Evolutionary conservation across 1,284 basidiomycete species (phyloP), one percentile per base, ranked within the genome.

Genomic region (Boletellus dicymbophilus): DNA sequence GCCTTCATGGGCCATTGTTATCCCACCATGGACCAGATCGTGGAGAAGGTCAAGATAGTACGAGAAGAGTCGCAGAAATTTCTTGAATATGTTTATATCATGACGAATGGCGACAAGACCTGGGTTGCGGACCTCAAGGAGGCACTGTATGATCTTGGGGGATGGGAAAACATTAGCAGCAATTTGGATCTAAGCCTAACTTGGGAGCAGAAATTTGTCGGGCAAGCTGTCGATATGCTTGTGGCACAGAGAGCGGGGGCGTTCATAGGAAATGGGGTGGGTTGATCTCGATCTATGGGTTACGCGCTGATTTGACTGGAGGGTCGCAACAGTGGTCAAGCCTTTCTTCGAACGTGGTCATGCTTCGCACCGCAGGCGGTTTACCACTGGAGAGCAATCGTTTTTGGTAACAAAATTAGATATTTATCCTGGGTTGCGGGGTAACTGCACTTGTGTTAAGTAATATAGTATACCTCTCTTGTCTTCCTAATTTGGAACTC

Each of bases 281-380:
- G 56, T 37, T 9, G 18, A 36, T 13, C 15, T 15, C 5, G 11
- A 1, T 28, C 33, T 23, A 20, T 28, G 23, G 2, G 23, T 28
- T 11, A 3, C 20, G 11, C 33, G 7, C 20, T 7, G 15, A 38
- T 39, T 31, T 54, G 43, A 51, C 46, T 18, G 8, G 10, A 43
- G 36, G 10, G 18, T 46, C 20, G 8, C 34, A 42, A 16, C 49
- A 81, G 79, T 83, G 80, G 60, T 83, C 81, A 23, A 80, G 77
- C 49, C 54, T 83, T 55, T 78, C 78, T 13, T 74, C 76, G 8
- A 81, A 80, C 47, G 64, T 78, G 3, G 72, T 75, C 12, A 76
- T 80, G 73, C 63, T 82, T 42, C 72, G 81, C 18, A 74, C 71
- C 60, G 47, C 18, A 21, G 46, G 52, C 10, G 59, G 51, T 40